A percentile compares a stretch with the other conserved stretches of the same genome.
phyloP scores from a whole-genome alignment of 805 yeast genomes.

The Starmerella sirachaensis region DNA sequence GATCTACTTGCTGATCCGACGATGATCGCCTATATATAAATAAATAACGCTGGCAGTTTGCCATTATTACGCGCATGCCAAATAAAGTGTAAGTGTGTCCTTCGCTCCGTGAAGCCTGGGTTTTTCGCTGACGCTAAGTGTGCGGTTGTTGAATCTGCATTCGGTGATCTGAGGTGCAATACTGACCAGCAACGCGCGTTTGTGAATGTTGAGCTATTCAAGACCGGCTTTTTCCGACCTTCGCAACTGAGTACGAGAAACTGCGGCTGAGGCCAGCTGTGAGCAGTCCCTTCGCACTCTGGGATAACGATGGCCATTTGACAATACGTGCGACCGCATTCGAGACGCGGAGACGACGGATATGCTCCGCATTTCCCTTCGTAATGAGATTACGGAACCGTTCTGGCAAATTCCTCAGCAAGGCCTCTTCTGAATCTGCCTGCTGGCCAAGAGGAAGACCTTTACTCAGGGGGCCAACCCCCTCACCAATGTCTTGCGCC shows the following conservation, averaged over 20 bases:
- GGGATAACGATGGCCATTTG: constrained; percentile 55
- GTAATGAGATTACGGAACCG: constrained; percentile 37
- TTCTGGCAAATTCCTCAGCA: constrained; percentile 38
- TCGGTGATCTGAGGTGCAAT: too few relatives aligned
- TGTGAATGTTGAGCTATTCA: too few relatives aligned
- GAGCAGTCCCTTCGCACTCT: constrained; percentile 68
- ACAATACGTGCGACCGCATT: constrained; percentile 45
- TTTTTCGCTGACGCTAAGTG: too few relatives aligned
- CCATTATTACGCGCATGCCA: too few relatives aligned
- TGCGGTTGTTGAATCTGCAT: too few relatives aligned
- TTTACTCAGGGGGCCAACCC: constrained; percentile 23
- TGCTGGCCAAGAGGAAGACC: constrained; percentile 27
- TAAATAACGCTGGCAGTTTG: too few relatives aligned
- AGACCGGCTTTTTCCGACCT: constrained; percentile 22
- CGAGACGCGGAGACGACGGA: constrained; percentile 25
- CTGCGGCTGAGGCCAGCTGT: constrained; percentile 55
- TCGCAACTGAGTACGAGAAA: constrained; percentile 18
- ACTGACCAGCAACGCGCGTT: too few relatives aligned
- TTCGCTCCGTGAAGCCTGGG: too few relatives aligned
- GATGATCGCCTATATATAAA: constrained; percentile 28
- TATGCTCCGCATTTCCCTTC: constrained; percentile 13
- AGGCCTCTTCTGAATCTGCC: constrained; percentile 31
- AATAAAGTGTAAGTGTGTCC: too few relatives aligned
- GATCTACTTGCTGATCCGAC: constrained; percentile 80
- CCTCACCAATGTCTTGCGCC: constrained; percentile 1